Percentiles rank a stretch among this genome's conserved stretches.
phyloP scores from a whole-genome alignment of 495 filamentous ascomycete genomes.

The Cetradonia linearis region DNA sequence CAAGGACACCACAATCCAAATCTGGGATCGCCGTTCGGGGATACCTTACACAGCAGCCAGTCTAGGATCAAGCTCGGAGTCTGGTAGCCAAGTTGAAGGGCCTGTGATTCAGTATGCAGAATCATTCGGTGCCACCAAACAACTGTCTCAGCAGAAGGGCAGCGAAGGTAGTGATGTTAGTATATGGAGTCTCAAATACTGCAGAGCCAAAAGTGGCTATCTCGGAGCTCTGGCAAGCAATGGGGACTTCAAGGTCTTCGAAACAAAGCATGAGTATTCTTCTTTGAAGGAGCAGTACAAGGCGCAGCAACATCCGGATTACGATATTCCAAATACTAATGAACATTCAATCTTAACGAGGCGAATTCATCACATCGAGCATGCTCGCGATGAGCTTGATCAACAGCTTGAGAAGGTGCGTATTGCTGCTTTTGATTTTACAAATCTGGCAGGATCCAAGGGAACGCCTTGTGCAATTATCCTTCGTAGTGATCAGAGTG shows the following conservation, averaged over 20 bases:
- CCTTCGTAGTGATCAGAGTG: slow-evolving; percentile 54
- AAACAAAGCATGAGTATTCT: slow-evolving; percentile 53
- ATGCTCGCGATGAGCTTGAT: slow-evolving; percentile 36
- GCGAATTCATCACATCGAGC: slow-evolving; percentile 38
- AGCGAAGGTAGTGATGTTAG: slow-evolving; percentile 35
- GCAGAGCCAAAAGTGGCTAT: slow-evolving; percentile 58
- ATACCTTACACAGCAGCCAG: slow-evolving; percentile 37
- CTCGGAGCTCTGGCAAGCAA: slow-evolving; percentile 68
- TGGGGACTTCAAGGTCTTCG: slow-evolving; percentile 66
- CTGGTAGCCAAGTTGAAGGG: slow-evolving; percentile 24
- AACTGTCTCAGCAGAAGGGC: slow-evolving; percentile 35
- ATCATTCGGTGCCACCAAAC: slow-evolving; percentile 44
- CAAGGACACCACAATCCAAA: slow-evolving; percentile 57
- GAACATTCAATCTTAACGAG: slow-evolving; percentile 38
- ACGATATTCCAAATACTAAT: slow-evolving; percentile 32
- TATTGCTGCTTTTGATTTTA: slow-evolving; percentile 81
- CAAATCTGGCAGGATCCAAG: slow-evolving; percentile 50
- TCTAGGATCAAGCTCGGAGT: slow-evolving; percentile 30
- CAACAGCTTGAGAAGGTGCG: slow-evolving; percentile 46
- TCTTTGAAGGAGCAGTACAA: slow-evolving; percentile 26
- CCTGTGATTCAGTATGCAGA: slow-evolving; percentile 57
- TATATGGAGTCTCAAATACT: slow-evolving; percentile 75
- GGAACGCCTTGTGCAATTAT: slow-evolving; percentile 54
- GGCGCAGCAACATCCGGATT: slow-evolving; percentile 1
- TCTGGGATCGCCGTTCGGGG: slow-evolving; percentile 80